Evolutionary conservation across 192 early-diverging fungal genomes (phyloP), one percentile per base, ranked within the genome.

Genomic region (Dispira simplex): DNA sequence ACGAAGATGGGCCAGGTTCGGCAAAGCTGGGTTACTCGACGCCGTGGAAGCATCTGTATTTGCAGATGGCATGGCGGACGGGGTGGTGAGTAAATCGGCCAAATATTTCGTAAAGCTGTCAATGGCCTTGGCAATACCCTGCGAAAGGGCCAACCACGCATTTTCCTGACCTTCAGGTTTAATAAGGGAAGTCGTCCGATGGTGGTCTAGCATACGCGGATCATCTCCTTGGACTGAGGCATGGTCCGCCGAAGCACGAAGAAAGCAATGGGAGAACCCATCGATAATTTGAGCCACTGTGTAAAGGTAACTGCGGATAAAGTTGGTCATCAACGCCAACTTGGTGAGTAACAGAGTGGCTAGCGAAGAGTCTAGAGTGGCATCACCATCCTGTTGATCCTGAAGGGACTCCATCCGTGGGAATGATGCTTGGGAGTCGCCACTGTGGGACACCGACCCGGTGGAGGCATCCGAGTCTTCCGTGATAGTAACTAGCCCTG

Each of bases 221-320:
- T 49, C 48, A 49, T 16, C 48, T 4, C 32, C 32, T 6, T 39
- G 32, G 9, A 8, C 48, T 3, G 48, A 9, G 16, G 18, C 48
- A 49, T 49, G 48, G 48, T 49, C 48, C 8, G 48, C 21, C 18
- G 21, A 16, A 20, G 48, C 2, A 21, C 18, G 5, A 12, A 60
- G 32, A 21, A 60, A 60, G 39, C 58, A 60, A 44, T 21, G 58
- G 32, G 25, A 18, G 39, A 60, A 60, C 0, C 32, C n/a, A 44
- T 27, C 58, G 28, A 60, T 60, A 32, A 60, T 21, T 60, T 60
- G 14, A 44, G 58, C 58, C 27, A 60, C 13, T 14, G 43, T 10
- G 9, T 11, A 4, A 28, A 60, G 18, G 21, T 44, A 60, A 9
- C 32, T 44, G 58, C 13, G 58, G 58, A n/a, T 60, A 44, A 60